These are phyloP conservation scores for Aspergillus steynii DNA, from an alignment of 495 filamentous ascomycete genomes.

Conservation along the genomic window DNA sequence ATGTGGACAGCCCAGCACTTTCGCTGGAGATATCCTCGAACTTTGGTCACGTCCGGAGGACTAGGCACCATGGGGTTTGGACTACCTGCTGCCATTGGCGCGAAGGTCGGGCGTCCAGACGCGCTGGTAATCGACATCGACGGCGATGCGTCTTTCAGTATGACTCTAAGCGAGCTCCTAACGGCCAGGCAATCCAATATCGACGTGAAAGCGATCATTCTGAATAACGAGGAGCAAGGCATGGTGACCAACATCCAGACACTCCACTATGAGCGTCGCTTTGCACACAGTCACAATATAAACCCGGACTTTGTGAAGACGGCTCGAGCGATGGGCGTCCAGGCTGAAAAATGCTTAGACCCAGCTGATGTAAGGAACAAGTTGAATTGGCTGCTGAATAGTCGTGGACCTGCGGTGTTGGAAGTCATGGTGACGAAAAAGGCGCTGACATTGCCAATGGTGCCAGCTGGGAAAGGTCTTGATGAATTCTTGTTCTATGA, in stretches of 20 bases:
- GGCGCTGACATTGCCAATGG: slow-evolving; percentile 99
- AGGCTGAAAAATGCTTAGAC: slow-evolving; percentile 61
- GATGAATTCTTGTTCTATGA: slow-evolving; percentile 96
- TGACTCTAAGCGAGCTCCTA: slow-evolving; percentile 91
- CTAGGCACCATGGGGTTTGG: slow-evolving; percentile 96
- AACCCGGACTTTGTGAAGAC: slow-evolving; percentile 89
- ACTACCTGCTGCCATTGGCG: slow-evolving; percentile 88
- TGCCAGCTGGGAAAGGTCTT: slow-evolving; percentile 79
- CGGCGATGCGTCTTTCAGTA: slow-evolving; percentile 94
- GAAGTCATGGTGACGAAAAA: slow-evolving; percentile 71
- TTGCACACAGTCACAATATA: slow-evolving; percentile 85
- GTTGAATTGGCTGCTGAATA: slow-evolving; percentile 85
- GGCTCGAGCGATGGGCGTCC: slow-evolving; percentile 78
- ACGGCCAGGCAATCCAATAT: slow-evolving; percentile 91
- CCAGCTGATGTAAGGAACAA: slow-evolving; percentile 72
- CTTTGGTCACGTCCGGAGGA: slow-evolving; percentile 88
- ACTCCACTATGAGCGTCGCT: slow-evolving; percentile 89
- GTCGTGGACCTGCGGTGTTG: slow-evolving; percentile 73
- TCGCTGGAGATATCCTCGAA: slow-evolving; percentile 81
- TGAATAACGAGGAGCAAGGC: slow-evolving; percentile 93
- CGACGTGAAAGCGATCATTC: slow-evolving; percentile 83
- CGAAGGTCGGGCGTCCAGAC: slow-evolving; percentile 85
- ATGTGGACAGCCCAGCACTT: slow-evolving; percentile 98
- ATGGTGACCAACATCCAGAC: slow-evolving; percentile 98
- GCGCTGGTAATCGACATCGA: slow-evolving; percentile 90